Percentiles rank a stretch among this genome's conserved stretches.
Evolutionary conservation across 139 green algal species (phyloP).

Genomic region (Chlamydomonas sphaeroides): DNA sequence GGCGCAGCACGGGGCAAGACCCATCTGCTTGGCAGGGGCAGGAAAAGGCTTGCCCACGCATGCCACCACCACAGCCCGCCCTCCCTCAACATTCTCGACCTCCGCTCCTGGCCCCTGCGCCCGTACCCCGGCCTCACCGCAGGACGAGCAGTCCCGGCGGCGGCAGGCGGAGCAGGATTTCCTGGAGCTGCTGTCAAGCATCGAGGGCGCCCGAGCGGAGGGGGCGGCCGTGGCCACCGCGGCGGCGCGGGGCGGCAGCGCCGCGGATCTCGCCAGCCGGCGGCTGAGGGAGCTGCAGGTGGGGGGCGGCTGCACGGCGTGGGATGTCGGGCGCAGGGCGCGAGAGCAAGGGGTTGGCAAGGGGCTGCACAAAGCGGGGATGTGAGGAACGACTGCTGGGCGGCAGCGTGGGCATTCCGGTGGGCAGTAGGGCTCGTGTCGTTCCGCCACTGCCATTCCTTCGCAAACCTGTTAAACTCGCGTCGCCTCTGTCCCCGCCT

Average conservation of each 20-base stretch:
- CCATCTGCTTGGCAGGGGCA: too few species aligned
- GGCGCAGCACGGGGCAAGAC: too few species aligned
- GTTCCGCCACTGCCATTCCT: too few species aligned
- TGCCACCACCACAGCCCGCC: too few species aligned
- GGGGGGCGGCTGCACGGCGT: not conserved
- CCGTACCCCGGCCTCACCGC: not conserved
- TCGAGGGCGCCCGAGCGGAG: conserved; percentile 35
- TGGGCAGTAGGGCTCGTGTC: too few species aligned
- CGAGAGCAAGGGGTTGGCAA: not conserved
- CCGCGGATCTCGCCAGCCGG: conserved; percentile 6
- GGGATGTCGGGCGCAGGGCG: not conserved
- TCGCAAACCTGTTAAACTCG: too few species aligned
- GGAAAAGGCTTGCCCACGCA: too few species aligned
- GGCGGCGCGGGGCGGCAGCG: conserved; percentile 1
- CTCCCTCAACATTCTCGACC: too few species aligned
- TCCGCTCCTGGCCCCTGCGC: too few species aligned
- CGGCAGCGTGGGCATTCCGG: too few species aligned
- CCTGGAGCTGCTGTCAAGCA: conserved; percentile 57
- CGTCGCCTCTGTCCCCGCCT: too few species aligned
- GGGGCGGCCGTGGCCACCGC: not conserved
- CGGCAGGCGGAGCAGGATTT: conserved; percentile 61
- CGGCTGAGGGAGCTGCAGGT: conserved; percentile 49
- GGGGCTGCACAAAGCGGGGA: not conserved
- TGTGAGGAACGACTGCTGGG: not conserved
- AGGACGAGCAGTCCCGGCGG: conserved; percentile 54